These are phyloP conservation scores for Syzygium jambos DNA, from an alignment of 345 rosid genomes.

Conservation along the genomic window DNA sequence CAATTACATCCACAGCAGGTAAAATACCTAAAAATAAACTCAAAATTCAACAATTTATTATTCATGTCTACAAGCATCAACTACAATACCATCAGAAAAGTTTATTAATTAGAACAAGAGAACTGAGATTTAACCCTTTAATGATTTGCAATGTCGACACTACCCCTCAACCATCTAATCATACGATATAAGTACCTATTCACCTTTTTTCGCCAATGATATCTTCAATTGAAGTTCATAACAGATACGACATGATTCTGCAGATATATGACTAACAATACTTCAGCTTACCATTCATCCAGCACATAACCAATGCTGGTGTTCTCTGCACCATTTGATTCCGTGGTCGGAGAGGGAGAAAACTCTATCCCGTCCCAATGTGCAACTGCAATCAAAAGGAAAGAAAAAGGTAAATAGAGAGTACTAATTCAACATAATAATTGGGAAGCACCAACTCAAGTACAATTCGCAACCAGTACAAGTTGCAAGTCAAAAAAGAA, in stretches of 20 bases:
- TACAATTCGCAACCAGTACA: neutral
- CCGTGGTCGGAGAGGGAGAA: slow-evolving; percentile 14
- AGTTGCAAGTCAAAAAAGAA: neutral
- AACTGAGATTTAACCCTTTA: neutral
- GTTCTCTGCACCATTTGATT: slow-evolving; percentile 18
- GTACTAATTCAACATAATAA: neutral
- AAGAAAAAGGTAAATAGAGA: neutral
- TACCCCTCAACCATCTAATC: neutral
- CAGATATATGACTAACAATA: neutral
- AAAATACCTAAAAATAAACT: neutral
- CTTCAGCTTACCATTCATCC: slow-evolving; percentile 76
- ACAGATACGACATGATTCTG: neutral
- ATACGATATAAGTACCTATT: neutral
- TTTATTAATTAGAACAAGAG: neutral
- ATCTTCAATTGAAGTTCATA: neutral
- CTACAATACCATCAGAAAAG: neutral
- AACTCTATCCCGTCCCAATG: slow-evolving; percentile 59
- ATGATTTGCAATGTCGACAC: neutral
- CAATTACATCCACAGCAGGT: neutral
- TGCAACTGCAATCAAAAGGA: slow-evolving; percentile 44
- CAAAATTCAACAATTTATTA: neutral
- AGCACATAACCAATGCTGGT: slow-evolving; percentile 54
- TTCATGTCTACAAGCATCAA: neutral
- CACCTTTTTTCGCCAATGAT: neutral
- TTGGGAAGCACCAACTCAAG: neutral